These are phyloP conservation scores for Aspergillus fructus DNA, from an alignment of 2,329 filamentous ascomycete genomes.

Conservation along the genomic window DNA sequence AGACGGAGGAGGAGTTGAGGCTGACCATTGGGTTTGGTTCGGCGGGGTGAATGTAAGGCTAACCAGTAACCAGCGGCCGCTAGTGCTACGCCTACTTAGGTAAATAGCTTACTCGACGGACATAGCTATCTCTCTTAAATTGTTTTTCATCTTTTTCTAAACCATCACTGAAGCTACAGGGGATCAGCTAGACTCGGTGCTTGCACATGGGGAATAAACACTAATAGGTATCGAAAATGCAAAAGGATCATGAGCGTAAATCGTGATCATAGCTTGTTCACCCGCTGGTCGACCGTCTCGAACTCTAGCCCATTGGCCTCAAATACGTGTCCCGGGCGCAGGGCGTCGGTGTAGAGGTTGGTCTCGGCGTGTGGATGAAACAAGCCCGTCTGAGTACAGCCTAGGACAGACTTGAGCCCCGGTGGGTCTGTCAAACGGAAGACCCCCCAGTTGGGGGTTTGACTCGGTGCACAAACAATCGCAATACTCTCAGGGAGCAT, in stretches of 20 bases:
- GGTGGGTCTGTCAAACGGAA: conserved; percentile 94
- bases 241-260: not conserved
- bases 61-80: no score
- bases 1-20: conserved; percentile 6
- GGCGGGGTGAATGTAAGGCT: conserved; percentile 1
- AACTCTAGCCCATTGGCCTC: conserved; percentile 66
- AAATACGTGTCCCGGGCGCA: conserved; percentile 69
- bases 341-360: conserved; percentile 76
- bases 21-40: conserved; percentile 6
- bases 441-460: conserved; percentile 74
- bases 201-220: conserved; percentile 1
- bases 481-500: conserved; percentile 97
- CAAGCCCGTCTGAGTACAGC: conserved; percentile 72
- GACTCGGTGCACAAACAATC: conserved; percentile 89
- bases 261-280: conserved; percentile 14
- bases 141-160: not conserved
- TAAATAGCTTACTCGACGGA: not conserved
- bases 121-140: not conserved
- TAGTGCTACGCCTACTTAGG: no score
- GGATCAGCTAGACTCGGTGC: not conserved
- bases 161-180: no score
- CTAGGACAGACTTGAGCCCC: conserved; percentile 78
- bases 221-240: not conserved
- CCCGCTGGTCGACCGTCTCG: conserved; percentile 64
- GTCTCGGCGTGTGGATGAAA: conserved; percentile 76